Conservation (phyloP, 176 grass and related monocot genomes). For the Phyllostachys edulis region DNA sequence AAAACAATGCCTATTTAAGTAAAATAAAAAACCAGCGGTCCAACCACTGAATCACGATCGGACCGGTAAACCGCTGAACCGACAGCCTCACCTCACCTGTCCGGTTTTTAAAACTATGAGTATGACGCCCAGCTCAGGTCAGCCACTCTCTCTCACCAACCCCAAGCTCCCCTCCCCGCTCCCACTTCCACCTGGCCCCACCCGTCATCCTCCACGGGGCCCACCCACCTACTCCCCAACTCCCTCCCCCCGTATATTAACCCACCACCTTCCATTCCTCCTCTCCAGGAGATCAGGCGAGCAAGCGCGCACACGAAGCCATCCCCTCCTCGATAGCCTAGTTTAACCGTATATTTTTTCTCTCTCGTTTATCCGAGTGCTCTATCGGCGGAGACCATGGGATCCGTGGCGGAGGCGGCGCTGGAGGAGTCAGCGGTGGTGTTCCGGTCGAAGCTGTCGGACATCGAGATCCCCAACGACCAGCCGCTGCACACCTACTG, state of each 20-base stretch:
- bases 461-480: slow-evolving; percentile 65
- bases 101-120: too few relatives aligned
- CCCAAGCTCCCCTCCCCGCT: neutral
- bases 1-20: too few relatives aligned
- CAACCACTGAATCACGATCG: too few relatives aligned
- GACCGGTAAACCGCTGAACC: too few relatives aligned
- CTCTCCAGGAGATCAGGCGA: slow-evolving; percentile 42
- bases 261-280: slow-evolving; percentile 10
- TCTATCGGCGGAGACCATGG: slow-evolving; percentile 8
- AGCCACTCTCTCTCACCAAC: slow-evolving; percentile 41
- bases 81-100: too few relatives aligned
- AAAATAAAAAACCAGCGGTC: too few relatives aligned
- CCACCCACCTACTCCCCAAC: slow-evolving; percentile 33
- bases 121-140: too few relatives aligned
- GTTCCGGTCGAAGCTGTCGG: slow-evolving; percentile 75
- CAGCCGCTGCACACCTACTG: slow-evolving; percentile 69
- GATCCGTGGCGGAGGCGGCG: slow-evolving; percentile 23
- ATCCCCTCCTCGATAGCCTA: neutral
- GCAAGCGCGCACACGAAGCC: neutral
- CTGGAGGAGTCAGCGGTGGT: slow-evolving; percentile 18
- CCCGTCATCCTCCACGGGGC: neutral
- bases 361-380: neutral
- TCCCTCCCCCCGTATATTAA: slow-evolving; percentile 30
- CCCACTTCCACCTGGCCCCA: neutral
- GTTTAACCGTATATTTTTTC: neutral